These are phyloP conservation scores for Penicillium ucsense DNA, from an alignment of 495 filamentous ascomycete species.

Conservation along the genomic window DNA sequence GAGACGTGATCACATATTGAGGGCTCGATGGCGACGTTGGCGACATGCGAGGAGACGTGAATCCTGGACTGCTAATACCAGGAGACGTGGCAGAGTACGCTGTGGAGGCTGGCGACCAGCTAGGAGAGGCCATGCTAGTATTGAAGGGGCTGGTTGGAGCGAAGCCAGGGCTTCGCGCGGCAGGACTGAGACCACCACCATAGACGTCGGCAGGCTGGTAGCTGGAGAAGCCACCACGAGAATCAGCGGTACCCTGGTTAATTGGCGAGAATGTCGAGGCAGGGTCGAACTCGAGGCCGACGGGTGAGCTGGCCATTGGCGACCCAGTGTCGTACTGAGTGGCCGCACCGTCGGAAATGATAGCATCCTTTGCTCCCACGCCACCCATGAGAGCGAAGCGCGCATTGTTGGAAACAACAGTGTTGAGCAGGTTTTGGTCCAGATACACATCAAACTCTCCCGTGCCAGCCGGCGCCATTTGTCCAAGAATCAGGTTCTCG, in stretches of 20 bases:
- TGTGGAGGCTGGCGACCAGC: constrained; percentile 1
- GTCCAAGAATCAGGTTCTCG: constrained; percentile 97
- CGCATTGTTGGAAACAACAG: constrained; percentile 82
- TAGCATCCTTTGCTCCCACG: constrained; percentile 61
- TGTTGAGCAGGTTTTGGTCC: constrained; percentile 91
- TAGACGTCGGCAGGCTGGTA: constrained; percentile 45
- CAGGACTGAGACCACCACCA: constrained; percentile 56
- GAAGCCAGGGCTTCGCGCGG: constrained; percentile 61
- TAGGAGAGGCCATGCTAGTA: constrained; percentile 36
- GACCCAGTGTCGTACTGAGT: constrained; percentile 93
- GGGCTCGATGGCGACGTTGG: constrained; percentile 62
- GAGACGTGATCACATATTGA: constrained; percentile 63
- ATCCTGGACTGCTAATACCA: constrained; percentile 18
- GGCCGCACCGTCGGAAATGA: constrained; percentile 67
- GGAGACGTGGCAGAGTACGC: constrained; percentile 51
- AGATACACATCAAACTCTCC: constrained; percentile 87
- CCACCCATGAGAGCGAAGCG: constrained; percentile 68
- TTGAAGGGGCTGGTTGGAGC: constrained; percentile 70
- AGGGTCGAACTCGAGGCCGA: constrained; percentile 66
- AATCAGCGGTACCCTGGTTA: constrained; percentile 61
- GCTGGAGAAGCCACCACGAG: constrained; percentile 61
- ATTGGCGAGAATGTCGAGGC: constrained; percentile 88
- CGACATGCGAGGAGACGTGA: constrained; percentile 53
- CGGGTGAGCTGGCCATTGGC: constrained; percentile 70
- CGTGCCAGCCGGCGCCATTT: constrained; percentile 92